phyloP scores from a whole-genome alignment of 768 basidiomycete species.

The Trametes punicea region DNA sequence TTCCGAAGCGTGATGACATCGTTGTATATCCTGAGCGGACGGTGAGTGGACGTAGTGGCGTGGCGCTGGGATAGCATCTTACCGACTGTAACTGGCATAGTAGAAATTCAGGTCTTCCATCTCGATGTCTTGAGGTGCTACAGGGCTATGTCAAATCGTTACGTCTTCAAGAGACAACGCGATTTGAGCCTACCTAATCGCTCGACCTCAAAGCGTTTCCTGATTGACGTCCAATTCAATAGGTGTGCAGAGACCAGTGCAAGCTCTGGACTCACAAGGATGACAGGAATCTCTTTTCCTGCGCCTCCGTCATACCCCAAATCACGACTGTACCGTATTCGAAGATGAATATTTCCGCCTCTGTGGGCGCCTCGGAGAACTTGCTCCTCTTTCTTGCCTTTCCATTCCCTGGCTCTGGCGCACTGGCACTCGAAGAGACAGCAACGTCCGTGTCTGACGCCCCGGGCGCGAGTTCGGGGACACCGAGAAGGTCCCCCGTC shows the following conservation, averaged over 20 bases:
- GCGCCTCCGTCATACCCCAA: constrained; percentile 95
- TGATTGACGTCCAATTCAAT: constrained; percentile 29
- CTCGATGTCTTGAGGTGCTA: constrained; percentile 85
- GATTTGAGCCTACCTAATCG: constrained; percentile 55
- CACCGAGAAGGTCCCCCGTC: constrained; percentile 77
- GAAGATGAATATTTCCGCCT: constrained; percentile 91
- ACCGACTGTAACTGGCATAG: constrained; percentile 96
- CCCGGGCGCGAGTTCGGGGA: constrained; percentile 58
- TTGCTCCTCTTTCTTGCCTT: constrained; percentile 57
- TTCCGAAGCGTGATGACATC: constrained; percentile 94
- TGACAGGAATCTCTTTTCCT: constrained; percentile 86
- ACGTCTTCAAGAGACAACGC: background rate
- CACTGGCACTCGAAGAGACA: constrained; percentile 5
- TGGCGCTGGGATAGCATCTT: constrained; percentile 3
- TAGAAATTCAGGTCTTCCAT: constrained; percentile 98
- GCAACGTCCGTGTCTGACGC: constrained; percentile 26
- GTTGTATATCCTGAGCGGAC: constrained; percentile 75
- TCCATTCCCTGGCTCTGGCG: constrained; percentile 28
- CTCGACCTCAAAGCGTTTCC: constrained; percentile 93
- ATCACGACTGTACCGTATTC: constrained; percentile 94
- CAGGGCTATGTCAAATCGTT: background rate
- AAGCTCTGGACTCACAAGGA: constrained; percentile 64
- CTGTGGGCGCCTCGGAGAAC: constrained; percentile 60
- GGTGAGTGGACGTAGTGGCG: constrained; percentile 9
- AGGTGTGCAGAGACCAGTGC: background rate